Base-by-base conservation (phyloP, 805 yeast species). In the Cyberlindnera xylosilytica region DNA sequence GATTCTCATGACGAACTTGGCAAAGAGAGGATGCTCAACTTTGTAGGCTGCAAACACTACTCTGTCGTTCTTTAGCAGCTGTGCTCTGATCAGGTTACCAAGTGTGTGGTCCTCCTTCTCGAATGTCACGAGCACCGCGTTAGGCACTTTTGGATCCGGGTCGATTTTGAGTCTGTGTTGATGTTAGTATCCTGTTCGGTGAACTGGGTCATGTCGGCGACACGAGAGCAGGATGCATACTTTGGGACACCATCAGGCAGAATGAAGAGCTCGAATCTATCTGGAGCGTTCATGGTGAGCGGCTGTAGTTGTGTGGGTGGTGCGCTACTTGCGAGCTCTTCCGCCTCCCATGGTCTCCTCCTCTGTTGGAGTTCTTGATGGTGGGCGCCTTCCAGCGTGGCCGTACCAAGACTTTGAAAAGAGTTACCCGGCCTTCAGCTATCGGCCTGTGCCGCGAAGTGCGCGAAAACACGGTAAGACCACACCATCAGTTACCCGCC, bases 41-140 rank as follows among this genome's bases (percentile, higher is more conserved):
- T 93, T 93, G 73, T 93, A 93, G 27, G 98, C 99, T 34, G 96
- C 98, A 63, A 90, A 93, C 27, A 93, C 62, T n/a, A 93, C 99
- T 52, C 82, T 80, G 38, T 81, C 80, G 63, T 93, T 98, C 58
- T 81, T 81, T 47, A 88, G 73, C 43, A 93, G 76, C 61, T 91
- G 96, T 22, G 90, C 81, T 60, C 96, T 78, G 46, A 93, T 73
- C 55, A 93, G 65, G 63, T 93, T 93, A 20, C 96, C 99, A 46
- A 93, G 72, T 4, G 99, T 93, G 62, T 93, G 99, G 64, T 93
- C 99, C 64, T 93, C 99, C 61, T 96, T 83, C 65, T 93, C 98
- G 54, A 93, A 88, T 49, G 87, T 88, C 53, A 93, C 76, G 47
- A 90, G 79, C 36, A 95, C 90, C 34, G 98, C 95, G 62, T 93